Evolutionary conservation across 305 asterid species (phyloP), one percentile per base, ranked within the genome.

Genomic region (Fraxinus sp.): DNA sequence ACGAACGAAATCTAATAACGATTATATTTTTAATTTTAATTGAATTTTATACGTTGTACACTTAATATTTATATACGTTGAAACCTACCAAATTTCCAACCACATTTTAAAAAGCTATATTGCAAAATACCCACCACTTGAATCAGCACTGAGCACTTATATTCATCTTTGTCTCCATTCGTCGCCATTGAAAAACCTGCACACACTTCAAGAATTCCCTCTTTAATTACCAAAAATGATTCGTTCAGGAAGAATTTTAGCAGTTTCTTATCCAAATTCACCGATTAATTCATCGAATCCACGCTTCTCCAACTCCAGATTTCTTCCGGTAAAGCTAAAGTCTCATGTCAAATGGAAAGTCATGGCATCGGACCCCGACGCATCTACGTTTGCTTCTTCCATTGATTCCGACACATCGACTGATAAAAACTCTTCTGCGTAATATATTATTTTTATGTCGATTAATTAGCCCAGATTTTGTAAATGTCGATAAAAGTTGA

Each of bases 301-400:
- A 11, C 24, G 52, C 28, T 74, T 76, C 49, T 73, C 87, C 46
- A 66, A 78, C 46, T 86, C 91, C 41, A 88, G 89, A 82, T 82
- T 74, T 79, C 84, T 62, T 66, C 74, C 78, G 30, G 77, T 84
- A 11, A 88, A 83, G 75, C 83, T 86, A 26, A 88, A 83, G 55
- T 85, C 87, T 66, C 83, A 66, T 82, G 59, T 85, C 22, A 88
- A 79, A 88, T 92, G 91, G 91, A 90, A 91, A 72, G 68, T 86
- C 84, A 80, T 80, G 91, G 90, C 93, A 39, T 81, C 94, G 0
- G 95, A 93, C 49, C 82, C 92, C 39, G 95, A 87, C 57, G 83
- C 90, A 7, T 91, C 92, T 80, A 84, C 95, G 1, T 85, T 87
- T 73, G 75, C 93, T 30, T 59, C 89, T 71, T 85, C 94, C 1